Evolutionary conservation across 2,329 filamentous ascomycete genomes (phyloP).

Genomic region (Fusarium sp.): DNA sequence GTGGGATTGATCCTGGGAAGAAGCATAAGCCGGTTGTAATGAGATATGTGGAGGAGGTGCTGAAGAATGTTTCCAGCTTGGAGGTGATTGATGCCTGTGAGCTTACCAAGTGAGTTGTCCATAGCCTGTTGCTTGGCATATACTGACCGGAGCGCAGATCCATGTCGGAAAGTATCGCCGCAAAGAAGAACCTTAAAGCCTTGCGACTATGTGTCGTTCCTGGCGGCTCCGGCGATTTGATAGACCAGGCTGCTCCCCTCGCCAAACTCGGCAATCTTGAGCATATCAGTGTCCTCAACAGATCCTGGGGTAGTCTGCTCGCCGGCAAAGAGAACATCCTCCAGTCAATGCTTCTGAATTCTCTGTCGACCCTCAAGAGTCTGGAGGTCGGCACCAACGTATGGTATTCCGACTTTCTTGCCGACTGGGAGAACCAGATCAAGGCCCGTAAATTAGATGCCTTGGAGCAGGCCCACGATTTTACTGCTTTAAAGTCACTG

Average conservation of each 20-base stretch:
- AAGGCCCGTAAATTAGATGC: neutral
- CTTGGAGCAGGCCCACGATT: neutral
- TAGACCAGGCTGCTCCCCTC: neutral
- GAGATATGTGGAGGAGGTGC: conserved; percentile 8
- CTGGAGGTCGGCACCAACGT: neutral
- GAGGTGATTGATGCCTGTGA: neutral
- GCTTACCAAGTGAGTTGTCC: neutral
- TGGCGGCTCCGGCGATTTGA: rapidly evolving
- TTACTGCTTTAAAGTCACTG: conserved; percentile 14
- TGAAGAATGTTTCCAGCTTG: conserved; percentile 14
- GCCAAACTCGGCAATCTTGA: neutral
- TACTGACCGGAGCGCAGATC: neutral
- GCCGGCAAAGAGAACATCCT: neutral
- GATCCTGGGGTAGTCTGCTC: rapidly evolving
- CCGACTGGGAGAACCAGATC: neutral
- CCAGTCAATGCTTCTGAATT: conserved; percentile 12
- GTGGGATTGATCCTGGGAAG: neutral
- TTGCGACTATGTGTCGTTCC: neutral
- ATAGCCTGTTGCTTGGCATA: rapidly evolving
- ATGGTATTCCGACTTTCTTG: neutral
- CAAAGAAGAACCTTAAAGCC: conserved; percentile 1
- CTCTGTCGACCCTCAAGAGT: neutral
- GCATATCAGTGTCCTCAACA: neutral
- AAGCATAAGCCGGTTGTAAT: neutral
- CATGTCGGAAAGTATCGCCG: neutral